Evolutionary conservation across 75 land plant genomes (phyloP), one percentile per base, ranked within the genome.

Genomic region (Pinus tabuliformis): DNA sequence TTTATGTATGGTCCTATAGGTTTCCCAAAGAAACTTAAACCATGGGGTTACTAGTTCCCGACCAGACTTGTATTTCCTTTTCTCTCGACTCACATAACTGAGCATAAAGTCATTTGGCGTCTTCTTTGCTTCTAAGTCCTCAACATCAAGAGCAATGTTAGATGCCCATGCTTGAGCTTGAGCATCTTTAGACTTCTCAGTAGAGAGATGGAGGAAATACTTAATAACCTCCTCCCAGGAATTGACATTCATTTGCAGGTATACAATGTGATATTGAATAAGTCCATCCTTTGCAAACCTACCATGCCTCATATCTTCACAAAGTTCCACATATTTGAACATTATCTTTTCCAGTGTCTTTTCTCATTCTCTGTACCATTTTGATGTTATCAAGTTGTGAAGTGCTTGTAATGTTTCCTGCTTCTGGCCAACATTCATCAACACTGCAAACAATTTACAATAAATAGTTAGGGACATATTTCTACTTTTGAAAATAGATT

Each of bases 211-310:
- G 26, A 26, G 26, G 26, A 26, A 95, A 76, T 95, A 81, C 83
- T 95, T 95, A 60, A 95, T 95, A 24, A 95, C 96, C 73, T 95
- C 98, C 73, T 95, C 98, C 84, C 93, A 73, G 3, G 98, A 95
- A 60, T 78, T 84, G 15, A 93, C 93, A 73, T 95, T 95, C 15
- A 95, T 92, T 88, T 93, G 98, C 81, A 93, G 98, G 75, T 96
- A 95, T 0, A 91, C 90, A 71, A 91, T 93, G 3, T 96, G 89
- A 74, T 93, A 95, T 75, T 95, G 98, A 60, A 95, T 95, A 16
- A 95, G 84, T 3, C 98, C 98, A 86, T 95, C 98, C 77, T 95
- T 95, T 11, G 98, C 98, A 87, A 87, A 89, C 68, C 96, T 79
- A 12, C 98, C 98, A 78, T 76, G 91, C 70, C 90, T 81, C 96